Evolutionary conservation across 306 rosid genomes (phyloP), one percentile per base, ranked within the genome.

Genomic region (Vigna angularis): DNA sequence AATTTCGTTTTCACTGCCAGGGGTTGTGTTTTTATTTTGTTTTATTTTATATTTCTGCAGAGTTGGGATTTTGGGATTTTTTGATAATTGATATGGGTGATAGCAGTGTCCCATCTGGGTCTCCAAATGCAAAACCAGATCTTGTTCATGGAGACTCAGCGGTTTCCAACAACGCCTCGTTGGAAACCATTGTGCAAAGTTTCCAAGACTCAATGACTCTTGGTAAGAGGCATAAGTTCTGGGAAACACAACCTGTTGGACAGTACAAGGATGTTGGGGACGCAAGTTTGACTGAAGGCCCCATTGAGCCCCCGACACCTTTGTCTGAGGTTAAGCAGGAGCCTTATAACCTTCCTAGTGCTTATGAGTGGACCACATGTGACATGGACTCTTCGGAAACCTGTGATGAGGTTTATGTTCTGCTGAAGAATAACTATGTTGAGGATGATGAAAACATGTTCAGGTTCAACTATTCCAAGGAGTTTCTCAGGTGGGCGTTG

Each of bases 391-490:
- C 65, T 34, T 56, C 36, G 9, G 84, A 66, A 55, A 81, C 63
- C 9, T 81, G 84, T 17, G 53, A 81, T 5, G 84, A 81, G 84
- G 80, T 81, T 66, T 81, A 81, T 67, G 61, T 49, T 17, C 48
- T 81, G 10, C 42, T 81, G 13, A 74, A 66, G 90, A 90, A 89
- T 18, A 92, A 92, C 48, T 92, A 92, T 78, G 97, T 92, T 4
- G 96, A 92, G 87, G 84, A 81, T 67, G 84, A 81, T 74, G 84
- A 81, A 56, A 81, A 81, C 16, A 81, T 81, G 84, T 81, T 92
- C 30, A 84, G 97, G 76, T 92, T 92, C 76, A 92, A 92, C 52
- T 92, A 92, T 68, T 89, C 97, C 1, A 90, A 89, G 76, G 96
- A 90, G 73, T 92, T 92, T 79, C 84, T 92, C 12, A 81, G 88